Conservation (phyloP, 148 eudicot species). For the Fagopyrum esculentum region DNA sequence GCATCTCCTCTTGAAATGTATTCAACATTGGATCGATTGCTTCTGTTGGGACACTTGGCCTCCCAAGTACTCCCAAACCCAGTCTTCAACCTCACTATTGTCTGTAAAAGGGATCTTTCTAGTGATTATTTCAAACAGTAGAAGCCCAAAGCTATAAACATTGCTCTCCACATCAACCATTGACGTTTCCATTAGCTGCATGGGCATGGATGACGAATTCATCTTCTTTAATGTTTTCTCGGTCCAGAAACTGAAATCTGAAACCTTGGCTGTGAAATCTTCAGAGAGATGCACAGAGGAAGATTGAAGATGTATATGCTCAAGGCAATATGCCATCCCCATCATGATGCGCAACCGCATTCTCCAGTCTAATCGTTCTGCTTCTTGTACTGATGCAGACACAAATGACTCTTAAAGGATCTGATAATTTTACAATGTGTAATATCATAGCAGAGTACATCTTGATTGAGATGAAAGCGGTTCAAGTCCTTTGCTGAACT, state of each 20-base stretch:
- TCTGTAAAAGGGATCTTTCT: slow-evolving; percentile 55
- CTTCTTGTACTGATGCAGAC: slow-evolving; percentile 56
- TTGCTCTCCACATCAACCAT: slow-evolving; percentile 37
- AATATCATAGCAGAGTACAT: too few relatives aligned
- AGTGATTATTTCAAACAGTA: slow-evolving; percentile 72
- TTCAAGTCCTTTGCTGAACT: too few relatives aligned
- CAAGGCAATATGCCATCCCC: slow-evolving; percentile 90
- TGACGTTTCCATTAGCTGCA: slow-evolving; percentile 39
- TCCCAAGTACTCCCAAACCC: slow-evolving; percentile 43
- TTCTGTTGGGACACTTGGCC: slow-evolving; percentile 32
- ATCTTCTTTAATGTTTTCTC: slow-evolving; percentile 35
- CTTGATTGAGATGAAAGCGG: too few relatives aligned
- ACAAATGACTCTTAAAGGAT: too few relatives aligned
- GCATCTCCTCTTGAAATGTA: slow-evolving; percentile 37
- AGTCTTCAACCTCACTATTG: slow-evolving; percentile 37
- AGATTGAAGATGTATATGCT: slow-evolving; percentile 77
- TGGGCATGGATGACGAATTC: slow-evolving; percentile 19
- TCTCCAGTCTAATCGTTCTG: slow-evolving; percentile 87
- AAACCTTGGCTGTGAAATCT: slow-evolving; percentile 88
- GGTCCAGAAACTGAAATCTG: slow-evolving; percentile 75
- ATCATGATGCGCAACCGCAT: slow-evolving; percentile 61
- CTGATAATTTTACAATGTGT: too few relatives aligned
- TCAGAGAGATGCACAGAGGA: slow-evolving; percentile 74
- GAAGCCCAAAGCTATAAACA: slow-evolving; percentile 65
- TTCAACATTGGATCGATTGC: slow-evolving; percentile 58